Base-by-base conservation (phyloP, 495 filamentous ascomycete species). In the Aspergillus funiculosus region DNA sequence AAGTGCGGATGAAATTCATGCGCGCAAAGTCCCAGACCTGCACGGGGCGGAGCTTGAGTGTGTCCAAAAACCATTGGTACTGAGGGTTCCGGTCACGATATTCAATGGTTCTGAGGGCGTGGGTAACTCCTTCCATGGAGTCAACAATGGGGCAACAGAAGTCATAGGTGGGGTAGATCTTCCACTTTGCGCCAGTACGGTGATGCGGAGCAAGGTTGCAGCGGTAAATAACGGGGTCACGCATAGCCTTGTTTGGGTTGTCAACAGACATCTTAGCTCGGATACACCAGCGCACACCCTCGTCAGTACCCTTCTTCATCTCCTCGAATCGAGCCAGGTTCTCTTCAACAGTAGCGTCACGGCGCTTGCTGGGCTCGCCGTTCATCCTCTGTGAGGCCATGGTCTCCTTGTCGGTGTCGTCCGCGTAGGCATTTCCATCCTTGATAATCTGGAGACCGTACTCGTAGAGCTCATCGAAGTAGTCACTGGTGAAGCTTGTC, bases 21-120 rank as follows among this genome's bases (percentile, higher is more conserved):
- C 92, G 83, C 28, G 91, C 80, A 68, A 97, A 98, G 64, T 96
- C 90, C 92, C 92, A 97, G 67, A 97, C 86, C 64, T 96, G 80
- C 9, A 97, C 92, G 48, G 80, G 71, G 39, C 92, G 87, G 15
- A 98, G 79, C 51, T 86, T 81, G 35, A 97, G 76, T 0, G 87
- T 78, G 46, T 94, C 81, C 24, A 94, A 61, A 74, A 98, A 89
- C 92, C 92, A 98, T 60, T 92, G 81, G 70, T 97, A 98, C 69
- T 95, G 91, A 8, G 87, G 84, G 66, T 98, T 96, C 40, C 92
- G 87, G 67, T 98, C 94, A 28, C 89, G 85, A 72, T 97, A 98
- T 72, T 98, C 92, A 48, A 89, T 96, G 1, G 92, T 94, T 51
- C 94, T 80, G 39, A 98, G 78, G 20, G 92, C 92, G 61, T 97